Base-by-base conservation (phyloP, 495 filamentous ascomycete species). In the Podospora tetraspora region DNA sequence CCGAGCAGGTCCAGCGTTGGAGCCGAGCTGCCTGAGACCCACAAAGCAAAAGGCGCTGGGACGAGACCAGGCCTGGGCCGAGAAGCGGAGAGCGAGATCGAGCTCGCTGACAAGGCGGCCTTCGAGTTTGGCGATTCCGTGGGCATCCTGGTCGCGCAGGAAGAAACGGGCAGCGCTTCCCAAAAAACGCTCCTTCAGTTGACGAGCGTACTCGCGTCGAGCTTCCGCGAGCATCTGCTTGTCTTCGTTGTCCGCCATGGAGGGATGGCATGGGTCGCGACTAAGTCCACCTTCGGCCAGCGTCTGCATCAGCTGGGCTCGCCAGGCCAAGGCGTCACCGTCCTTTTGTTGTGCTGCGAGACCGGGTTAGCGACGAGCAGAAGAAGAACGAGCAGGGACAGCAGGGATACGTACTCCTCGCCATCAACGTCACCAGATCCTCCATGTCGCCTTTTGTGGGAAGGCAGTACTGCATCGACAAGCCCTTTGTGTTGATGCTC, bases 121-220 rank as follows among this genome's bases (percentile, higher is more conserved):
- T 43, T 74, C 72, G 11, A 74, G 68, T 0, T 43, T 43, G 2
- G 67, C 66, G 23, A 74, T 74, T 4, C 72, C 72, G 2, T 25
- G 29, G 0, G 72, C 58, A 21, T 74, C 68, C 32, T 74, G 72
- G 29, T 72, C 70, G 3, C 65, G 64, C 3, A 74, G 68, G 12
- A 74, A 57, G 34, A 69, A 72, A 0, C 72, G 63, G 1, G 72
- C 70, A 0, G 63, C 58, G 0, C 65, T 30, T 43, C 65, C 32
- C n/a, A 74, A 66, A 43, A 74, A 74, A 4, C 66, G 61, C 1
- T 74, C 72, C 21, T 69, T 71, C 3, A 74, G 63, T 1, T 61
- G 57, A 0, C 72, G 30, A 0, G 72, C 72, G 37, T 68, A 70
- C 30, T 72, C 71, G 0, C 67, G 68, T 0, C 70, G 66, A 1